Evolutionary conservation across 495 filamentous ascomycete species (phyloP), one percentile per base, ranked within the genome.

Genomic region (Tetracladium setigerum): DNA sequence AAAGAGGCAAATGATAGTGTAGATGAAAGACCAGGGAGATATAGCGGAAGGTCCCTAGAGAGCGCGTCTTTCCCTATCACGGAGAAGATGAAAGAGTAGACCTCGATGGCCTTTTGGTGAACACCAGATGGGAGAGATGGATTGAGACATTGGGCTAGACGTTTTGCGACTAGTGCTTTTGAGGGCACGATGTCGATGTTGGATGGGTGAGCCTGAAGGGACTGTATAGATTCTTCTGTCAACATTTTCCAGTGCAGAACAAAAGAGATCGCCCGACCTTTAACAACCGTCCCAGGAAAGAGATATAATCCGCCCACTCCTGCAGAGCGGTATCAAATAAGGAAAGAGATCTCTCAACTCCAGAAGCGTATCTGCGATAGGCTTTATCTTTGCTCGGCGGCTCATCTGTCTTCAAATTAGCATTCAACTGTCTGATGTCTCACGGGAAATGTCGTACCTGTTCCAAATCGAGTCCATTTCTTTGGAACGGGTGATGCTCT

Each of bases 261-360:
- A 27, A 31, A 50, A 18, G 19, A 44, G 22, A 43, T 52, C 15
- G 12, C 38, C 63, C 51, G 56, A 91, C 90, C 80, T 96, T 98
- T 44, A 96, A 69, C 18, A 98, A 71, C 30, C 92, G 82, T 57
- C 83, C 89, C 30, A 99, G 72, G 62, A 97, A 97, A 9, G 91
- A 95, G 60, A 99, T 97, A 60, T 99, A 99, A 63, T 99, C 92
- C 30, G 94, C 91, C 92, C 92, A 99, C 79, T 97, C 92, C 65
- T 96, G 88, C 53, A 95, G 71, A 40, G 88, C 80, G 16, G 84
- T 89, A 66, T 99, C 92, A 67, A 96, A 99, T 22, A 95, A 68
- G 22, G 86, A 81, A 53, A 99, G 73, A 33, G 89, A 87, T 62
- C 89, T 75, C 59, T 96, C 89, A 46, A 99, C 81, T 41, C 79